Evolutionary conservation across 2,329 filamentous ascomycete species (phyloP).

Genomic region (Stagonosporopsis chrysanthemi): DNA sequence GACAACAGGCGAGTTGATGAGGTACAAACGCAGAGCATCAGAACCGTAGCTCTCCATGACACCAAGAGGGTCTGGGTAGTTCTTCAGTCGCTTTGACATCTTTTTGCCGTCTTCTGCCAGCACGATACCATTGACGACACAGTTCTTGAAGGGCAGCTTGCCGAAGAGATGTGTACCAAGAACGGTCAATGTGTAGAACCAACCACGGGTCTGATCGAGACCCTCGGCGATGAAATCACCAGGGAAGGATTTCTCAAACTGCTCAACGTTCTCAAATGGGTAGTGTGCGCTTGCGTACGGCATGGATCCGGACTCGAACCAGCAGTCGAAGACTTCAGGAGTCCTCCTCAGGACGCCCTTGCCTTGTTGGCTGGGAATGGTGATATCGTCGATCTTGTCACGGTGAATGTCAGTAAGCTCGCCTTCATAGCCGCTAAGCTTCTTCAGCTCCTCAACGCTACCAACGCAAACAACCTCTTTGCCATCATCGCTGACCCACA

Average conservation of each 20-base stretch:
- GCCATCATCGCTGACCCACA: conserved; percentile 90
- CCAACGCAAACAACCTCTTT: conserved; percentile 88
- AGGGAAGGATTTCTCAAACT: conserved; percentile 82
- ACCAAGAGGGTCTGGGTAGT: conserved; percentile 86
- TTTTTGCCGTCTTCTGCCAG: conserved; percentile 96
- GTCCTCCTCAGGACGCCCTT: conserved; percentile 83
- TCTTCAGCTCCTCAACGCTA: conserved; percentile 81
- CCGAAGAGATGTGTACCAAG: conserved; percentile 88
- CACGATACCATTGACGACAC: conserved; percentile 95
- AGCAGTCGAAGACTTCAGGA: conserved; percentile 93
- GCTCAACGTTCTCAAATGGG: conserved; percentile 86
- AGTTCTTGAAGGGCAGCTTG: conserved; percentile 88
- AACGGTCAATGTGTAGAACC: conserved; percentile 94
- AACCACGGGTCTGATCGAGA: conserved; percentile 90
- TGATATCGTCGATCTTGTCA: conserved; percentile 92
- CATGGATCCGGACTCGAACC: conserved; percentile 97
- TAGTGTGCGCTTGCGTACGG: conserved; percentile 91
- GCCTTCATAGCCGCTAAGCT: conserved; percentile 84
- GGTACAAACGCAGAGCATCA: conserved; percentile 90
- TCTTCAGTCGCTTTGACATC: conserved; percentile 97
- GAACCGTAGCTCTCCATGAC: conserved; percentile 90
- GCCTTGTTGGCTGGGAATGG: conserved; percentile 87
- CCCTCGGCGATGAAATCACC: conserved; percentile 95
- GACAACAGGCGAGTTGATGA: conserved; percentile 96
- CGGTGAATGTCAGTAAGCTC: conserved; percentile 87